Base-by-base conservation (phyloP, 345 rosid genomes). In the Geranium rotundifolium region DNA sequence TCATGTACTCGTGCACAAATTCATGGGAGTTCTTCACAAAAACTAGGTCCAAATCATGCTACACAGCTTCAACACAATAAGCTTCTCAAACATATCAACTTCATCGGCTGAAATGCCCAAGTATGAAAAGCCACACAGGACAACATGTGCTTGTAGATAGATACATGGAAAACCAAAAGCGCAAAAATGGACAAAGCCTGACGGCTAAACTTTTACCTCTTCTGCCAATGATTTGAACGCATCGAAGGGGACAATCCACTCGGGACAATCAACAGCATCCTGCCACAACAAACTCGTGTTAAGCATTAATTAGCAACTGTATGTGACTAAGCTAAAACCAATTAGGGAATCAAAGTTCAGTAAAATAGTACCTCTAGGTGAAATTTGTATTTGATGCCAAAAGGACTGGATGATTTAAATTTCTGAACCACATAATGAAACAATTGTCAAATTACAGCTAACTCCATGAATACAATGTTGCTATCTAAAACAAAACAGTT, bases 251-350 rank as follows among this genome's bases (percentile, higher is more conserved):
- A 93, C 99, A 67, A 93, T 83, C 99, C 96, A 93, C 77, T 93
- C 99, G 59, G 97, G 97, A 68, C 97, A 86, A 72, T 88, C 99
- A 3, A 93, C 96, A 62, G 97, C 97, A 85, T 93, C 99, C 99
- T 90, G 77, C 69, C 75, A 62, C 56, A 31, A 31, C 3, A 7
- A 31, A 31, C 37, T 31, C 37, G 7, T 31, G 37, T 31, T 31
- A 2, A 31, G n/a, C n/a, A n/a, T n/a, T 31, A 31, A 31, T 7
- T 31, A 31, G 37, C 37, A 31, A 31, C 7, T 31, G 7, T 31
- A n/a, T n/a, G n/a, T n/a, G n/a, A n/a, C n/a, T n/a, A n/a, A 46
- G 37, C 31, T 6, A 54, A 15, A n/a, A 15, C 15, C 62, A 59
- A 63, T 7, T 12, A 4, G 16, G 17, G 30, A 31, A 31, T 31